Evolutionary conservation across 2,329 filamentous ascomycete genomes (phyloP).

Genomic region (Claviceps arundinis): DNA sequence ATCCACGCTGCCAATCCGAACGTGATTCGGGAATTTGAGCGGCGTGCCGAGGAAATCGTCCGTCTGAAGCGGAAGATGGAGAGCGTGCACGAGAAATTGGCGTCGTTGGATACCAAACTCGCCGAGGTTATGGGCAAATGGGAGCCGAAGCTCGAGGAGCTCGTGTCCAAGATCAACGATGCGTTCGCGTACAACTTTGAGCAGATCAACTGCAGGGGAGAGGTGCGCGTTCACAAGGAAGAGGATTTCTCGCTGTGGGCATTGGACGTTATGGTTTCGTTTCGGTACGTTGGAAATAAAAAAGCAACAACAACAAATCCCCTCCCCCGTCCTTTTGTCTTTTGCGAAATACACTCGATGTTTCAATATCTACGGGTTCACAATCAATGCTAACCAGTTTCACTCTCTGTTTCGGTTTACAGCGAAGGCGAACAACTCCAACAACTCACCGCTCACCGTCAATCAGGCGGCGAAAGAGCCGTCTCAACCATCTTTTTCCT

Average conservation of each 20-base stretch:
- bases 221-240: conserved; percentile 78
- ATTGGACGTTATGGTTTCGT: conserved; percentile 88
- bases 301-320: neutral
- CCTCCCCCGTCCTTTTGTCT: neutral
- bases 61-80: conserved; percentile 45
- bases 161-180: conserved; percentile 71
- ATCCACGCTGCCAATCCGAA: conserved; percentile 66
- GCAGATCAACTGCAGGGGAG: conserved; percentile 85
- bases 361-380: neutral
- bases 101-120: conserved; percentile 44
- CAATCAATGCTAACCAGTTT: neutral
- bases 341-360: neutral
- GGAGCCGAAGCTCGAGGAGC: conserved; percentile 70
- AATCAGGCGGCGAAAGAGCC: conserved; percentile 90
- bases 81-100: conserved; percentile 40
- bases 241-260: conserved; percentile 92
- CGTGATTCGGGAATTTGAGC: conserved; percentile 65
- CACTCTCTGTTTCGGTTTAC: conserved; percentile 1
- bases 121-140: conserved; percentile 54
- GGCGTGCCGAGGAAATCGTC: conserved; percentile 56
- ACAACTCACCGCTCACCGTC: conserved; percentile 77
- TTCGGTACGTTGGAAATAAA: conserved; percentile 47
- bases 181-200: conserved; percentile 90
- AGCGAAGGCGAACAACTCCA: conserved; percentile 73
- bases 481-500: conserved; percentile 98